Percentiles rank a stretch among this genome's conserved stretches.
These are phyloP conservation scores for Penicillium ucsense DNA, from an alignment of 495 filamentous ascomycete species.

Conservation along the genomic window DNA sequence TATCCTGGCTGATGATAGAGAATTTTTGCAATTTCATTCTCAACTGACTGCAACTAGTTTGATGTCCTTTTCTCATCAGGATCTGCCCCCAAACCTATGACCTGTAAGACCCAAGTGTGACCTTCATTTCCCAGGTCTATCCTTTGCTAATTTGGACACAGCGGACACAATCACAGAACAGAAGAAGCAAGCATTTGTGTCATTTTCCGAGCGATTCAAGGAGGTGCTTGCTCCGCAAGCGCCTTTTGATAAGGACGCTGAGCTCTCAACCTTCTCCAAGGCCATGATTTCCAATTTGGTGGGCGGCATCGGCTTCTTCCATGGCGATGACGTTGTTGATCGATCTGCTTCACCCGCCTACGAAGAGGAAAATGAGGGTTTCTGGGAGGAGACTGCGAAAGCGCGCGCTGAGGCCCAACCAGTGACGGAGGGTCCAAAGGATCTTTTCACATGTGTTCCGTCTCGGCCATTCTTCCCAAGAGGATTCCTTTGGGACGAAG, in stretches of 20 bases:
- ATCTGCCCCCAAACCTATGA: constrained; percentile 51
- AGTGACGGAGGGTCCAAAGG: constrained; percentile 67
- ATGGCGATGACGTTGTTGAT: constrained; percentile 78
- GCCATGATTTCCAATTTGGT: constrained; percentile 91
- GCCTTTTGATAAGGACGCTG: constrained; percentile 60
- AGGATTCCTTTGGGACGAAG: constrained; percentile 97
- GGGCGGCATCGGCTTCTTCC: constrained; percentile 92
- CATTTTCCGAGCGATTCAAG: constrained; percentile 66
- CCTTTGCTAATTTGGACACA: constrained; percentile 4
- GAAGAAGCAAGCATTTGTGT: constrained; percentile 52
- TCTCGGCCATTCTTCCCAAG: constrained; percentile 93
- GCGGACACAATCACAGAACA: constrained; percentile 60
- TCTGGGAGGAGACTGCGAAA: constrained; percentile 85
- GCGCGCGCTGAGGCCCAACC: constrained; percentile 58
- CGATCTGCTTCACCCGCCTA: constrained; percentile 85
- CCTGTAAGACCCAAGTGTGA: constrained; percentile 30
- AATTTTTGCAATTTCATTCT: constrained; percentile 3
- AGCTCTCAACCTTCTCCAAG: constrained; percentile 68
- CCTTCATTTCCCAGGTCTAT: not conserved
- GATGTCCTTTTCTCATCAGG: constrained; percentile 84
- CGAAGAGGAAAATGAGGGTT: constrained; percentile 92
- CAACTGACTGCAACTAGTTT: constrained; percentile 42
- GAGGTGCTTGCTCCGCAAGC: constrained; percentile 62
- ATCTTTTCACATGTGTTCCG: constrained; percentile 88
- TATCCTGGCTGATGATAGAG: not conserved